These are phyloP conservation scores for Batkoa obscura DNA, from an alignment of 371 early-diverging fungal species.

Conservation along the genomic window DNA sequence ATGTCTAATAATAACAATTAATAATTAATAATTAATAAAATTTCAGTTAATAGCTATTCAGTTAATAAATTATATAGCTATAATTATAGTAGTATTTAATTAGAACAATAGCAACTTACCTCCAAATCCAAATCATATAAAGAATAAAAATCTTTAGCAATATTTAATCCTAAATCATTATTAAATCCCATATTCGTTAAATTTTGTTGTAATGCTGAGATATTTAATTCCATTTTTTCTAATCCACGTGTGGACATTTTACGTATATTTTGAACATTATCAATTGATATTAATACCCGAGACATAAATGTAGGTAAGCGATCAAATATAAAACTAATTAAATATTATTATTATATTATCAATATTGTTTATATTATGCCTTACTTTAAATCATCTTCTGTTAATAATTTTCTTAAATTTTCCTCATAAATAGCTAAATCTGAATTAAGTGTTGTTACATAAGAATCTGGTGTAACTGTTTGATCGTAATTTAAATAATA, in stretches of 20 bases:
- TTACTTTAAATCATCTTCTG: constrained; percentile 37
- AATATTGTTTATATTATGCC: constrained; percentile 11
- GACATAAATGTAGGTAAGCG: constrained; percentile 59
- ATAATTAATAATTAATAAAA: too few relatives aligned
- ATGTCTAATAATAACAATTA: neutral
- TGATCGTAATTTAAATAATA: constrained; percentile 45
- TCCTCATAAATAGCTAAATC: constrained; percentile 62
- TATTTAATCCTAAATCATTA: constrained; percentile 47
- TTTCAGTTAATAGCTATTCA: too few relatives aligned
- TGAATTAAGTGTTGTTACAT: constrained; percentile 55
- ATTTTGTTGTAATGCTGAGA: constrained; percentile 70
- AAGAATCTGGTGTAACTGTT: constrained; percentile 67
- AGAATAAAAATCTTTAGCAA: constrained; percentile 51
- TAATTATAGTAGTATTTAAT: too few relatives aligned
- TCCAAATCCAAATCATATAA: constrained; percentile 36
- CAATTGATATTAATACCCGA: constrained; percentile 30
- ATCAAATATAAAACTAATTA: constrained; percentile 52
- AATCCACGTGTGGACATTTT: constrained; percentile 52
- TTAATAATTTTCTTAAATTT: constrained; percentile 36
- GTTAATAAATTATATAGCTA: too few relatives aligned
- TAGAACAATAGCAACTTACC: constrained; percentile 13
- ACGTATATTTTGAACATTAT: constrained; percentile 50
- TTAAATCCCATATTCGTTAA: constrained; percentile 51
- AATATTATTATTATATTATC: constrained; percentile 17
- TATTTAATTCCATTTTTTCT: constrained; percentile 60